Evolutionary conservation across 75 land plant species (phyloP).

Genomic region (Selaginella tamariscina): DNA sequence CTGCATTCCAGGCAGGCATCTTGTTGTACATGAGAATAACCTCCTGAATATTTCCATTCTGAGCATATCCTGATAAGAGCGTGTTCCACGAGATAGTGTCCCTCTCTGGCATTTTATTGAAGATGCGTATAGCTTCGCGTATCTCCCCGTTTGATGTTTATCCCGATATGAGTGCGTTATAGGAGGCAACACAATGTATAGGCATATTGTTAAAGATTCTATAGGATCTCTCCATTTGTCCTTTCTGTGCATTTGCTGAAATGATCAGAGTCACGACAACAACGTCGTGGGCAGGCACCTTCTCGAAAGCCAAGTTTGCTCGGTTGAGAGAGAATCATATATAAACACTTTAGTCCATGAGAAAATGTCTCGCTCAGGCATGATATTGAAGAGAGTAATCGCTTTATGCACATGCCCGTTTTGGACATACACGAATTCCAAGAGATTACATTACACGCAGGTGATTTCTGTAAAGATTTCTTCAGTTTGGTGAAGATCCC

Average conservation of each 20-base stretch:
- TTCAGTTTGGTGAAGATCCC: neutral
- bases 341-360: neutral
- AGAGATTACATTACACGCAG: neutral
- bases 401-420: neutral
- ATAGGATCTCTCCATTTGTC: neutral
- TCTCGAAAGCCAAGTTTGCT: neutral
- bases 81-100: neutral
- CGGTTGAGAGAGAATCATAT: neutral
- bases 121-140: neutral
- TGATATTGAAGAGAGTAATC: neutral
- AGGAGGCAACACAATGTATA: neutral
- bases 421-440: neutral
- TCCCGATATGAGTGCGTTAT: neutral
- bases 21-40: neutral
- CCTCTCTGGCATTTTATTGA: neutral
- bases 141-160: neutral
- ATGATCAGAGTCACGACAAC: neutral
- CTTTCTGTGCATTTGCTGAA: neutral
- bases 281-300: neutral
- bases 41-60: neutral
- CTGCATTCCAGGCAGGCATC: neutral
- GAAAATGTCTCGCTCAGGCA: neutral
- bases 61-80: neutral
- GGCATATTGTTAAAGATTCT: neutral
- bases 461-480: neutral